A percentile compares a stretch with the other conserved stretches of the same genome.
Conservation (phyloP, 345 rosid genomes). For the Eucalyptus caleyi region DNA sequence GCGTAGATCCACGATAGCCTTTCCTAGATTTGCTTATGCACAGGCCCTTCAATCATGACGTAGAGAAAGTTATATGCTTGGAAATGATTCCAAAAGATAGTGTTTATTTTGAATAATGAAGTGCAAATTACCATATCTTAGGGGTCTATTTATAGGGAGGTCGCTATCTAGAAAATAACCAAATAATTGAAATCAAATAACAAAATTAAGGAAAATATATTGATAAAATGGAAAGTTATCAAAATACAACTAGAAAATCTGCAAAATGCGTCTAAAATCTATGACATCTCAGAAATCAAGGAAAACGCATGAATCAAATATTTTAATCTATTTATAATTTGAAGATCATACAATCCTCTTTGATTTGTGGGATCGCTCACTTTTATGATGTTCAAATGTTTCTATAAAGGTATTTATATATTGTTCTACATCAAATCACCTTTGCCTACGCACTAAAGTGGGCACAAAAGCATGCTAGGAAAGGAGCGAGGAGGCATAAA, state of each 20-base stretch:
- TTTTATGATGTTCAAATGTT: fast-evolving
- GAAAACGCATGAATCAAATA: fast-evolving
- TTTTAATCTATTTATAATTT: fast-evolving
- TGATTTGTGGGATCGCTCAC: fast-evolving
- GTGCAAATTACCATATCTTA: too few relatives aligned
- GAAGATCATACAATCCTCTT: fast-evolving
- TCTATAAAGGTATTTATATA: fast-evolving
- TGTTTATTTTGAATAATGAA: too few relatives aligned
- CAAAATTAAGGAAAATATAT: too few relatives aligned
- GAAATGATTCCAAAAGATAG: too few relatives aligned
- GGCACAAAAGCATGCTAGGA: background rate
- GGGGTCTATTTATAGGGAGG: too few relatives aligned
- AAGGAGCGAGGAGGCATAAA: background rate
- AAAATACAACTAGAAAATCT: fast-evolving
- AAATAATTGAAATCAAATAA: too few relatives aligned
- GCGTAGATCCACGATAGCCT: background rate
- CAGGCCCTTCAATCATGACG: background rate
- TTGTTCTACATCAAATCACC: too few relatives aligned
- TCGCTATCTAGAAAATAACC: fast-evolving
- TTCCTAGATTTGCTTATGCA: background rate
- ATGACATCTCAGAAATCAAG: fast-evolving
- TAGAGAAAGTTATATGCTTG: too few relatives aligned
- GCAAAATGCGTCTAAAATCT: too few relatives aligned
- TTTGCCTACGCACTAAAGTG: background rate
- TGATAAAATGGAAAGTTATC: too few relatives aligned